Evolutionary conservation across 2,329 filamentous ascomycete species (phyloP), one percentile per base, ranked within the genome.

Genomic region (Furcasterigmium sp.): DNA sequence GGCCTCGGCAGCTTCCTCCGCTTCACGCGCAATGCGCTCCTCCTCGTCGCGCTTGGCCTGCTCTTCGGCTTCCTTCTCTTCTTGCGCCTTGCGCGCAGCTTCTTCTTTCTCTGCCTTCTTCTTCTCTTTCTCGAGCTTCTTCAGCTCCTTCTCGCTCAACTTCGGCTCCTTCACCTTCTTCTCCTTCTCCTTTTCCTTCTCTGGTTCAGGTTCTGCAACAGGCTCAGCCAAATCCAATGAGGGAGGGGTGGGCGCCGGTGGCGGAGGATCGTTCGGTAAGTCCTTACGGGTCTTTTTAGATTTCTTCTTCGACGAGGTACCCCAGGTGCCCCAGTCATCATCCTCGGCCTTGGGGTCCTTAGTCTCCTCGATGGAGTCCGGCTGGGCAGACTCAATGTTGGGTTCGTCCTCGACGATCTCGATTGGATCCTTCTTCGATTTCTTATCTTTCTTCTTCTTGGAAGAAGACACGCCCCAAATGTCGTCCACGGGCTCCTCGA

Each of bases 361-460:
- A 43, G 56, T 55, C 53, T 71, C 68, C 52, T 68, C 67, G 38
- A 68, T 62, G 23, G 69, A 68, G 44, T 69, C 67, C 43, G 71
- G 68, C 47, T 72, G 66, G 20, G 69, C 63, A 44, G 65, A 68
- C 48, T 75, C 66, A 50, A 72, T 62, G 28, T 69, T 65, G 46
- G 65, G 64, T 32, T 50, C 48, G 36, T 69, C 68, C 21, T 69
- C 65, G 36, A 70, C 56, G 32, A 76, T 61, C 45, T 77, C 70
- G 19, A 73, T 57, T 7, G 70, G 65, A 13, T 66, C 62, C 53
- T 77, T 78, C 54, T 70, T 75, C 45, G 56, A 59, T 44, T 35
- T 35, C 32, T 71, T 76, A 35, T 64, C 61, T 57, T 79, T 79
- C 55, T 75, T 74, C 61, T 78, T 78, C 47, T 62, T 60, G 14